Percentiles rank a stretch among this genome's conserved stretches.
These are phyloP conservation scores for Trichosporon sp. DNA, from an alignment of 1,284 basidiomycete genomes.

Conservation along the genomic window DNA sequence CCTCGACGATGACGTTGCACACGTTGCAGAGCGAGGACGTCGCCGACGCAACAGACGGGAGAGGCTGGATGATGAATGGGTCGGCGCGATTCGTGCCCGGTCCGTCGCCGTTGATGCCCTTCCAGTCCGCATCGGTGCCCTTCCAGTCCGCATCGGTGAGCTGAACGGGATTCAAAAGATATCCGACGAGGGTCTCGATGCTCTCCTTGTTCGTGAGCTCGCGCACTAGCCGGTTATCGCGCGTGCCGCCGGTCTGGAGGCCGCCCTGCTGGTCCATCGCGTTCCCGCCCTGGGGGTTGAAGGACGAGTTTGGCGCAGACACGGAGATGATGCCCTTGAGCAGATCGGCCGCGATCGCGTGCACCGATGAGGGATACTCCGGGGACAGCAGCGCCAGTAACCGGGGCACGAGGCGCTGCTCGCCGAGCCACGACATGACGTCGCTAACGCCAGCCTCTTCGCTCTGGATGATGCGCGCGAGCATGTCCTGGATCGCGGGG, in stretches of 20 bases:
- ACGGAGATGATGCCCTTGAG: conserved; percentile 94
- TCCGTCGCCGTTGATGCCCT: conserved; percentile 32
- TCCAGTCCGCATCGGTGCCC: conserved; percentile 42
- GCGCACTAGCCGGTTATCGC: conserved; percentile 78
- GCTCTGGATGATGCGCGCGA: conserved; percentile 87
- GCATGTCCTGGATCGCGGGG: conserved; percentile 86
- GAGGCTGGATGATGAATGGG: conserved; percentile 50
- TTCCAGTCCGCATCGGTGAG: conserved; percentile 46
- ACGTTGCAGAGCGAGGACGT: conserved; percentile 86
- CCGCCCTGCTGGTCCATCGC: conserved; percentile 60
- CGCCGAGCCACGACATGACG: conserved; percentile 89
- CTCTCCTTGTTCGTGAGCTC: conserved; percentile 81
- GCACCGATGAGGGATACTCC: conserved; percentile 72
- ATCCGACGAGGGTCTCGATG: conserved; percentile 72
- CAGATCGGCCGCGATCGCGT: conserved; percentile 85
- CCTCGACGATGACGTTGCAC: conserved; percentile 88
- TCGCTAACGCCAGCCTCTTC: conserved; percentile 85
- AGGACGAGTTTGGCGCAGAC: conserved; percentile 72
- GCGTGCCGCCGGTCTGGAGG: conserved; percentile 36
- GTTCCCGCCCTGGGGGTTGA: conserved; percentile 64
- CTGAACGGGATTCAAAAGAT: conserved; percentile 74
- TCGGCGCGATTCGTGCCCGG: conserved; percentile 37
- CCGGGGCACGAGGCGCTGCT: conserved; percentile 77
- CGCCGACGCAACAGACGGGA: conserved; percentile 74
- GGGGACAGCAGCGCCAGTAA: conserved; percentile 85